Evolutionary conservation across 2,329 filamentous ascomycete species (phyloP), one percentile per base, ranked within the genome.

Genomic region (Paecilomyces variotii): DNA sequence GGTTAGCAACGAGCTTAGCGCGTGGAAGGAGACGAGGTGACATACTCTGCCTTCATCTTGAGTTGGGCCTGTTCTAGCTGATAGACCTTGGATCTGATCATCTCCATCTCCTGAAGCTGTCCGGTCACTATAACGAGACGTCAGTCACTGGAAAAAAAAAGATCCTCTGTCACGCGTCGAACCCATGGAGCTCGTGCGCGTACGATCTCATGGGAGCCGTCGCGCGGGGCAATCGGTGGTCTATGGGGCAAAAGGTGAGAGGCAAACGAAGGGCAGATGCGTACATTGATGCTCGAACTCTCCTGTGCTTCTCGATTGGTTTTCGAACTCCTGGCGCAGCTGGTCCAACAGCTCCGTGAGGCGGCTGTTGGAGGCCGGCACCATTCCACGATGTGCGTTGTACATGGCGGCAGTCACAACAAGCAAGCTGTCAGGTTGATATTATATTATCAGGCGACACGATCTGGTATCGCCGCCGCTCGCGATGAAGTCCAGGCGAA

Each of bases 211-310:
- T 32, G 11, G 28, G 34, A 24, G 35, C 51, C 25, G 53, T 58
- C 30, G 25, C 49, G 30, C 52, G 28, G 28, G 7, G 39, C 25
- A 19, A 26, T 56, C 28, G 25, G 32, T 4, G 1, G 26, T 32
- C 27, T 2, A 7, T 27, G 7, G 7, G 14, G 19, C 19, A 19
- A 12, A 57, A 51, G 10, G 10, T 30, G 27, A 24, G 30, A 30
- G 53, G 34, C 30, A 32, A 10, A 32, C 30, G 25, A 51, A 32
- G 50, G 34, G 28, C 53, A 53, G 10, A 62, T 61, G 86, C 91
- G 82, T 86, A 97, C 93, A 89, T 74, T 96, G 91, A 74, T 93
- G 90, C 73, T 99, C 93, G 73, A 91, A 95, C 67, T 91, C 90
- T 72, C 90, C 90, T 64, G 86, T 89, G 67, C 90, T 86, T 64